Evolutionary conservation across 305 asterid species (phyloP).

Genomic region (Ajuga reptans): DNA sequence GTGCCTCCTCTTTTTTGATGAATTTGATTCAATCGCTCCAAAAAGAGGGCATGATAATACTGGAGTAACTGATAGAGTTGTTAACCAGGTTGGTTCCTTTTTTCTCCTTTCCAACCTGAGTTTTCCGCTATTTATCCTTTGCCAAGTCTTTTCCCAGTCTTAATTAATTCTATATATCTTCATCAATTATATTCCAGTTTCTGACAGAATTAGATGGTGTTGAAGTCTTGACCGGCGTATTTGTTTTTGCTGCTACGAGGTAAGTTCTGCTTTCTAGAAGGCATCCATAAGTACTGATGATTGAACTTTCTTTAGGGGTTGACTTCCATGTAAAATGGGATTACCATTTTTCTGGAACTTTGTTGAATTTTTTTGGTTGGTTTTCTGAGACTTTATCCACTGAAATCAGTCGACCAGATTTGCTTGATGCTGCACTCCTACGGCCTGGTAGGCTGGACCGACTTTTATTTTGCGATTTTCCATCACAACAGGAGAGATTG

Average conservation of each 20-base stretch:
- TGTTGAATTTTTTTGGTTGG: not conserved
- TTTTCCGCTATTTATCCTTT: not conserved
- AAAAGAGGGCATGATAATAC: constrained; percentile 96
- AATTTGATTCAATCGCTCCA: constrained; percentile 95
- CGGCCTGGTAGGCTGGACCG: constrained; percentile 94
- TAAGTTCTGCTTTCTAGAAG: constrained; percentile 16
- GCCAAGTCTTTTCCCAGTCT: not conserved
- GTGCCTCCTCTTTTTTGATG: constrained; percentile 87
- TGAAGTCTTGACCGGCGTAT: constrained; percentile 93
- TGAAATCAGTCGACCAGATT: constrained; percentile 72
- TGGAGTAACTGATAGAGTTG: constrained; percentile 96
- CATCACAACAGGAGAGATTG: constrained; percentile 63
- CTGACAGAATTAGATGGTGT: constrained; percentile 94
- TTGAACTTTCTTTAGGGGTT: not conserved
- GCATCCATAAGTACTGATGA: not conserved
- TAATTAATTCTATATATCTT: constrained; percentile 23
- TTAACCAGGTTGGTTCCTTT: constrained; percentile 60
- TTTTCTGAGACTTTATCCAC: constrained; percentile 12
- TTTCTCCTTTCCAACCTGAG: constrained; percentile 1
- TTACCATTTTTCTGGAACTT: not conserved
- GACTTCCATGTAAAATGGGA: not conserved
- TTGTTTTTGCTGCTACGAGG: constrained; percentile 98
- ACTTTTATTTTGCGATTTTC: constrained; percentile 91
- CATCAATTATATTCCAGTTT: constrained; percentile 43
- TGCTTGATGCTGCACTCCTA: constrained; percentile 98